Percentiles rank a stretch among this genome's conserved stretches.
Conservation (phyloP, 805 yeast species). For the Wickerhamomyces bisporus region DNA sequence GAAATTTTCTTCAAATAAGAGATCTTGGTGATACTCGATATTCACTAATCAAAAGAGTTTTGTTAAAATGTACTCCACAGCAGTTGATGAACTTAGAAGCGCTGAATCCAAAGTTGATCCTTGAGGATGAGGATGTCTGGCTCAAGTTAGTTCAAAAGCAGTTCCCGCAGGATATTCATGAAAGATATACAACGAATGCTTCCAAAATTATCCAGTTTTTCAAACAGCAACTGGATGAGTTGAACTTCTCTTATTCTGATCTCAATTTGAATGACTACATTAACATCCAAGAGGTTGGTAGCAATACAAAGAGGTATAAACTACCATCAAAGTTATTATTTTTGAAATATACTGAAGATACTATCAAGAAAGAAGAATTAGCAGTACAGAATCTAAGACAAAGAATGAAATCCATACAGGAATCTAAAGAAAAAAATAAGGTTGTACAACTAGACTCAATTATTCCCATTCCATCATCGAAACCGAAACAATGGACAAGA, state of each 20-base stretch:
- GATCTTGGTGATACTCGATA: conserved; percentile 30
- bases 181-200: conserved; percentile 23
- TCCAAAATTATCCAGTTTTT: conserved; percentile 16
- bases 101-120: conserved; percentile 26
- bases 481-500: neutral
- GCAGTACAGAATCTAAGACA: conserved; percentile 31
- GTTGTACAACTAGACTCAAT: conserved; percentile 20
- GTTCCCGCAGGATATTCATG: conserved; percentile 30
- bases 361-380: conserved; percentile 26
- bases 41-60: conserved; percentile 25
- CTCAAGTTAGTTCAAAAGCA: conserved; percentile 24
- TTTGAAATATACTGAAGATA: conserved; percentile 28
- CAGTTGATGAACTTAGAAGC: conserved; percentile 30
- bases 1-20: conserved; percentile 13
- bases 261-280: conserved; percentile 16
- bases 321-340: conserved; percentile 32
- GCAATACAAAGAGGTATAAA: conserved; percentile 22
- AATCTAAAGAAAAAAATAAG: conserved; percentile 28
- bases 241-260: conserved; percentile 5
- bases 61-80: conserved; percentile 24
- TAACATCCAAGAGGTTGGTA: conserved; percentile 4
- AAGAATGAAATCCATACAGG: conserved; percentile 23
- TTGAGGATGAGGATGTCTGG: conserved; percentile 38
- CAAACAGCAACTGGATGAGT: conserved; percentile 15
- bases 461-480: conserved; percentile 9